A percentile compares a stretch with the other conserved stretches of the same genome.
These are phyloP conservation scores for Colletotrichum abscissum DNA, from an alignment of 2,329 filamentous ascomycete species.

Conservation along the genomic window DNA sequence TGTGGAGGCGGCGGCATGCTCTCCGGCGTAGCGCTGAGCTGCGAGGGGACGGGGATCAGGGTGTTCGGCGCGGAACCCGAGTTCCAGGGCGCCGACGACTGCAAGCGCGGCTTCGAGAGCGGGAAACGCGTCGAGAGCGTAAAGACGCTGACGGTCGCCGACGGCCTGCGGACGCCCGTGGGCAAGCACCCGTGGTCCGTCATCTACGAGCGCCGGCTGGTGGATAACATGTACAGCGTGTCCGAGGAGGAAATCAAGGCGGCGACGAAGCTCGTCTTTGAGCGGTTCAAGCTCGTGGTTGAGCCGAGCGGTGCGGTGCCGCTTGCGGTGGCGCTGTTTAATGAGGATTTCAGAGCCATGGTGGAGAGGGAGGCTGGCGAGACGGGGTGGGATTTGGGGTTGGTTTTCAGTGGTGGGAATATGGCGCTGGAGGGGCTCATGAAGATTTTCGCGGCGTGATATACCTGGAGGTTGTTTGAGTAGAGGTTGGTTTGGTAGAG, in stretches of 20 bases:
- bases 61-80: slow-evolving; percentile 91
- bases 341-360: slow-evolving; percentile 82
- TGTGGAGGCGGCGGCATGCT: slow-evolving; percentile 92
- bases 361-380: slow-evolving; percentile 78
- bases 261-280: slow-evolving; percentile 82
- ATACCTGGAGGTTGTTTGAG: neutral
- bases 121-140: slow-evolving; percentile 76
- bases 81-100: slow-evolving; percentile 88
- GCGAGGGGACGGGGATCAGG: slow-evolving; percentile 74
- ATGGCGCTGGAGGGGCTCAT: slow-evolving; percentile 65
- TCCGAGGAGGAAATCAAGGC: slow-evolving; percentile 83
- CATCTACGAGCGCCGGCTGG: slow-evolving; percentile 77
- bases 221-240: slow-evolving; percentile 78
- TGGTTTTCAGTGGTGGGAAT: slow-evolving; percentile 72
- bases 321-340: slow-evolving; percentile 83
- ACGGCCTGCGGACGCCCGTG: slow-evolving; percentile 87
- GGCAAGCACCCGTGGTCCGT: slow-evolving; percentile 81
- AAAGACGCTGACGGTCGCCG: slow-evolving; percentile 83
- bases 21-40: slow-evolving; percentile 82
- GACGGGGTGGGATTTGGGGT: slow-evolving; percentile 77
- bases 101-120: slow-evolving; percentile 73
- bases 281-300: slow-evolving; percentile 90
- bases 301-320: slow-evolving; percentile 91
- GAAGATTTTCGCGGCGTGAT: slow-evolving; percentile 56
- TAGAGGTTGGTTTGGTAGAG: neutral